Conservation (phyloP, 2,329 filamentous ascomycete species). For the Diplodia intermedia region DNA sequence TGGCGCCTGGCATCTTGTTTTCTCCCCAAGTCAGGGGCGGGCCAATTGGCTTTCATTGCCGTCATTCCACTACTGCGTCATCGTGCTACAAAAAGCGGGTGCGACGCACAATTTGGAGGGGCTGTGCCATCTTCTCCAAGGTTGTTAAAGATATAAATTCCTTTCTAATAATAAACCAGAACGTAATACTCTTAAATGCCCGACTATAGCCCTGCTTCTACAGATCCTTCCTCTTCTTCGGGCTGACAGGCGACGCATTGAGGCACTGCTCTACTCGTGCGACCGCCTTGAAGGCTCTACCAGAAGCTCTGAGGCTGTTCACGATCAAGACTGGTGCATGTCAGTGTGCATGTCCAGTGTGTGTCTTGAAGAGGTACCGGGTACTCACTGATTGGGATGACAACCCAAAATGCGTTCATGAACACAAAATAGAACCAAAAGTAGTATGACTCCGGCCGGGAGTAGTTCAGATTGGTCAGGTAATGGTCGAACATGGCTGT, state of each 20-base stretch:
- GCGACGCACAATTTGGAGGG: neutral
- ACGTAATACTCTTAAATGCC: neutral
- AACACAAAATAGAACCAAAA: conserved; percentile 71
- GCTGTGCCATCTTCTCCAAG: neutral
- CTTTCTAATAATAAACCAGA: neutral
- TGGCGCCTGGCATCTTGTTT: conserved; percentile 15
- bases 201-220: neutral
- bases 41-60: conserved; percentile 9
- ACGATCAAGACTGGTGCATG: conserved; percentile 41
- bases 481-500: conserved; percentile 68
- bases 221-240: conserved; percentile 41
- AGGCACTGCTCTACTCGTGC: conserved; percentile 46
- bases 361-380: neutral
- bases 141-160: neutral
- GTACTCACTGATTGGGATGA: conserved; percentile 63
- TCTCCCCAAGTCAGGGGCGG: neutral
- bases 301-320: conserved; percentile 44
- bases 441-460: conserved; percentile 67
- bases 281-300: conserved; percentile 46
- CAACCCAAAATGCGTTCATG: conserved; percentile 72
- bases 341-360: conserved; percentile 23
- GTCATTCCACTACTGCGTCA: conserved; percentile 4
- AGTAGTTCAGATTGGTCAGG: conserved; percentile 61
- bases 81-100: conserved; percentile 15
- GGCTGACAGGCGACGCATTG: conserved; percentile 37